These are phyloP conservation scores for Fistulinella prunicolor DNA, from an alignment of 768 basidiomycete genomes.

Conservation along the genomic window DNA sequence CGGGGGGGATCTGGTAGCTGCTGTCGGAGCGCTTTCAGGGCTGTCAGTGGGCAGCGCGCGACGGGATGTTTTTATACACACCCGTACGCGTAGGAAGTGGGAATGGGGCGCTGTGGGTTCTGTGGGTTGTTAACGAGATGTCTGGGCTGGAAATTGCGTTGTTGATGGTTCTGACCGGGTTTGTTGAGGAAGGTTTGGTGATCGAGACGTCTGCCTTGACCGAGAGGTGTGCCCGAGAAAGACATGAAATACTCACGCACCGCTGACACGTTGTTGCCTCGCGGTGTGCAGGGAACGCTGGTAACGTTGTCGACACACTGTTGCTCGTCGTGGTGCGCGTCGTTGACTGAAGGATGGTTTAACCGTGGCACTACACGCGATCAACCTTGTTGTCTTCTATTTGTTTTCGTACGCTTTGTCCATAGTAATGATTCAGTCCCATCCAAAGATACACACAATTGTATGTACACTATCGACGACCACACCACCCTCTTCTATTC, in stretches of 20 bases:
- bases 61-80: slow-evolving; percentile 31
- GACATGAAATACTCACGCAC: slow-evolving; percentile 54
- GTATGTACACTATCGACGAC: no score
- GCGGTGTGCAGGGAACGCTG: not conserved
- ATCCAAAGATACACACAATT: no score
- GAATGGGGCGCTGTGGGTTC: slow-evolving; percentile 41
- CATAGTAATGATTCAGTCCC: no score
- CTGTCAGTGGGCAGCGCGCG: slow-evolving; percentile 17
- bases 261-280: slow-evolving; percentile 19
- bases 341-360: no score
- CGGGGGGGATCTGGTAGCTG: slow-evolving; percentile 57
- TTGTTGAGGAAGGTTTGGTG: slow-evolving; percentile 75
- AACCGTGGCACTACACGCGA: no score
- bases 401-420: slow-evolving; percentile 16
- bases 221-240: slow-evolving; percentile 79
- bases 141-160: slow-evolving; percentile 27
- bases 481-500: slow-evolving; percentile 3
- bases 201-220: slow-evolving; percentile 85
- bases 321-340: slow-evolving; percentile 15
- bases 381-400: slow-evolving; percentile 26
- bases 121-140: slow-evolving; percentile 22
- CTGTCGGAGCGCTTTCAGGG: slow-evolving; percentile 51
- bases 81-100: slow-evolving; percentile 72
- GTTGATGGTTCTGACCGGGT: slow-evolving; percentile 32
- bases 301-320: slow-evolving; percentile 6